Base-by-base conservation (phyloP, 306 rosid species). In the Boehmeria nivea region DNA sequence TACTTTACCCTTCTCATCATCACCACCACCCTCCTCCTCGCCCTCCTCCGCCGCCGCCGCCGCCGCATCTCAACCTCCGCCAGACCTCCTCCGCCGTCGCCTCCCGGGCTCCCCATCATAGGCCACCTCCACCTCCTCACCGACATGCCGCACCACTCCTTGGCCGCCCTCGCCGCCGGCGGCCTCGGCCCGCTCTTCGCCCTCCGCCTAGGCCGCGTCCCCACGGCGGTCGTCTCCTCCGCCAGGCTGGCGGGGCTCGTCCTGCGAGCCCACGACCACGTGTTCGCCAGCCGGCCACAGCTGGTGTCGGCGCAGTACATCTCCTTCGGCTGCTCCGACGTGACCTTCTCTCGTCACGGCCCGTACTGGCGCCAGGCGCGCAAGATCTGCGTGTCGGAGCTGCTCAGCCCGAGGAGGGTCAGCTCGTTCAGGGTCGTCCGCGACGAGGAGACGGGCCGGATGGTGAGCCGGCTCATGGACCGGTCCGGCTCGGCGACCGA, bases 301-400 rank as follows among this genome's bases (percentile, higher is more conserved):
- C 67, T 76, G 20, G 27, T 61, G 18, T 51, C 74, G 0, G 81
- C 81, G 6, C 59, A 66, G 69, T 71, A 67, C 70, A 67, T 76
- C 60, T 76, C 76, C 33, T 76, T 70, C 52, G 69, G 69, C 25
- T 66, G 74, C 69, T 70, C 77, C 11, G 77, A 76, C 52, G 55
- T 76, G 12, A 72, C 60, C 15, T 76, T 70, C 73, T 76, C 81
- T 12, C 73, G 73, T 36, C 61, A 70, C 60, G 74, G 77, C 3
- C 66, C 81, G 1, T 70, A 76, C 63, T 75, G 80, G 80, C 62
- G 80, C 59, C 70, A 70, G 12, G 65, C 61, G 19, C 36, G 76
- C 9, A 76, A 76, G 25, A 57, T 70, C 16, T 70, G 70, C 64
- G 72, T 71, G 51, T 38, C 66, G 40, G 74, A 70, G 73, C 26